phyloP scores from a whole-genome alignment of 2,329 filamentous ascomycete species.

The Xylaria sp. region DNA sequence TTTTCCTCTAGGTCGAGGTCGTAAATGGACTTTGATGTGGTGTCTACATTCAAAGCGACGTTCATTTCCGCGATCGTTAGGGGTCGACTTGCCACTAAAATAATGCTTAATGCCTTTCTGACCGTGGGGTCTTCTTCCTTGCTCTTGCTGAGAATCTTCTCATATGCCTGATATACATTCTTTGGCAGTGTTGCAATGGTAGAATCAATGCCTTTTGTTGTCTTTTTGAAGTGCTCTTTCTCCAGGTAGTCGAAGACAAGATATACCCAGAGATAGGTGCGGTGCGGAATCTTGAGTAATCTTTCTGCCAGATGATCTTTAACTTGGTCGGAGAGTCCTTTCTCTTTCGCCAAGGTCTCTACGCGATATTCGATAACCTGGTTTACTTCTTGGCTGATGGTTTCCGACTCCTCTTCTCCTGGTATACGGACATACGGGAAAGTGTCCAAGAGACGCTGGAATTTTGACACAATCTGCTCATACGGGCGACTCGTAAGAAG shows the following conservation, averaged over 20 bases:
- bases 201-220: neutral
- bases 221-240: conserved; percentile 19
- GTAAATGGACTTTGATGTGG: conserved; percentile 9
- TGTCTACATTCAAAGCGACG: conserved; percentile 23
- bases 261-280: conserved; percentile 37
- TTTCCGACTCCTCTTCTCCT: conserved; percentile 33
- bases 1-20: conserved; percentile 30
- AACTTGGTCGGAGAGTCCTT: conserved; percentile 3
- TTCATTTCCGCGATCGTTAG: conserved; percentile 36
- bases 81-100: conserved; percentile 24
- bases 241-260: conserved; percentile 35
- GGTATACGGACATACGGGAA: conserved; percentile 32
- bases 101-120: conserved; percentile 28
- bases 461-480: conserved; percentile 22
- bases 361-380: conserved; percentile 30
- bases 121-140: conserved; percentile 1
- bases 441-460: neutral
- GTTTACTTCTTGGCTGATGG: conserved; percentile 31
- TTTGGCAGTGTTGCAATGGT: conserved; percentile 18
- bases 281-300: conserved; percentile 24
- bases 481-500: conserved; percentile 36
- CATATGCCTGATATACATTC: conserved; percentile 31
- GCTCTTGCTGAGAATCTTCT: conserved; percentile 24
- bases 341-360: conserved; percentile 8
- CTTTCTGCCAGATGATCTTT: conserved; percentile 16